Evolutionary conservation across 2,329 filamentous ascomycete species (phyloP).

Genomic region (Colletotrichum sublineola): DNA sequence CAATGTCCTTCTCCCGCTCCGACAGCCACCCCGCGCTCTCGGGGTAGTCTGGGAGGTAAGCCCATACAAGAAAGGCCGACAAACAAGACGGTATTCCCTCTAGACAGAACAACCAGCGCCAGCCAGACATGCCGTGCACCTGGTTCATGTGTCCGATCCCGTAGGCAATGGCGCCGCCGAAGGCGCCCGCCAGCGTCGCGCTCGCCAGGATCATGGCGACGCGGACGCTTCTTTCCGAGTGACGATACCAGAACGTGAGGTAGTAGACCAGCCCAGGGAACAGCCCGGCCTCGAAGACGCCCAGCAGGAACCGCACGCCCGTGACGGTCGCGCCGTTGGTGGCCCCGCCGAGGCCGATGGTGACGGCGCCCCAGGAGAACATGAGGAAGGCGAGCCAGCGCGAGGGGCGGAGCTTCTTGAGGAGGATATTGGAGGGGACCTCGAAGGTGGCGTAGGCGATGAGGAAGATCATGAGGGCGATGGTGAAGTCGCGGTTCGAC

Average conservation of each 20-base stretch:
- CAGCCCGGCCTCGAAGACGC: slow-evolving; percentile 57
- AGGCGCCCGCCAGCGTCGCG: slow-evolving; percentile 51
- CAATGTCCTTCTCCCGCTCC: slow-evolving; percentile 62
- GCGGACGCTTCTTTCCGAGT: slow-evolving; percentile 57
- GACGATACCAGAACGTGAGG: slow-evolving; percentile 61
- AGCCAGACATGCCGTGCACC: slow-evolving; percentile 46
- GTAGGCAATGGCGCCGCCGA: slow-evolving; percentile 52
- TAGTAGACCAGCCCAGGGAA: slow-evolving; percentile 59
- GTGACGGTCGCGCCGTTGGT: slow-evolving; percentile 54
- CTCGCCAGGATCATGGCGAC: slow-evolving; percentile 58
- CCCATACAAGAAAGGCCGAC: slow-evolving; percentile 29
- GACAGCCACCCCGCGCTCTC: slow-evolving; percentile 56
- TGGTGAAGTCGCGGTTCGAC: slow-evolving; percentile 71
- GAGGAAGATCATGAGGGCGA: slow-evolving; percentile 71
- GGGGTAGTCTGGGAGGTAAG: slow-evolving; percentile 60
- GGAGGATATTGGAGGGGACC: slow-evolving; percentile 55
- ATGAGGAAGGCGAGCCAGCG: slow-evolving; percentile 55
- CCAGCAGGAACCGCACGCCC: slow-evolving; percentile 57
- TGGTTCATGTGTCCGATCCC: slow-evolving; percentile 49
- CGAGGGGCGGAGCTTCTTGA: slow-evolving; percentile 53
- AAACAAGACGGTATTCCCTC: slow-evolving; percentile 57
- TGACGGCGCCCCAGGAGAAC: slow-evolving; percentile 54
- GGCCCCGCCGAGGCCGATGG: slow-evolving; percentile 55
- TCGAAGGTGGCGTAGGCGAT: slow-evolving; percentile 58
- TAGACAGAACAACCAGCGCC: slow-evolving; percentile 57